A percentile compares a stretch with the other conserved stretches of the same genome.
Evolutionary conservation across 805 yeast species (phyloP).

Genomic region (Geotrichum ghanense): DNA sequence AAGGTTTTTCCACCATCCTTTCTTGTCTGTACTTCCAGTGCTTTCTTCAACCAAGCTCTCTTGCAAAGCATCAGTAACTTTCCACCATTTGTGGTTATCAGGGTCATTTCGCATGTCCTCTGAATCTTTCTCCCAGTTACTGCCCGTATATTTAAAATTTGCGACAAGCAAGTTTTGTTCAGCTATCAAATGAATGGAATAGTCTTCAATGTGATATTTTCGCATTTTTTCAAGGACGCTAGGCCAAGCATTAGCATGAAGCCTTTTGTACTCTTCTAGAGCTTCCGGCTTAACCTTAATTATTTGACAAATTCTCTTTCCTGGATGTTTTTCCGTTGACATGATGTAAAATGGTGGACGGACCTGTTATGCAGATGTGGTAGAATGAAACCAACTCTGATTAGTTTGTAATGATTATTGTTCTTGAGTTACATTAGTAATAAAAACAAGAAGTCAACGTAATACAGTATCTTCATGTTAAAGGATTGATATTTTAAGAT

Average conservation of each 20-base stretch:
- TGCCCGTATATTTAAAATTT: conserved; percentile 29
- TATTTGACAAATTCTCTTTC: conserved; percentile 30
- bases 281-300: conserved; percentile 30
- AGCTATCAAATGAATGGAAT: conserved; percentile 30
- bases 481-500: too few species aligned
- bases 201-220: conserved; percentile 31
- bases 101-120: conserved; percentile 26
- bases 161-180: conserved; percentile 26
- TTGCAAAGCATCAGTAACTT: conserved; percentile 31
- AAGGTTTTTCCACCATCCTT: conserved; percentile 31
- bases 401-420: too few species aligned
- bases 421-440: too few species aligned
- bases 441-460: too few species aligned
- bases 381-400: too few species aligned
- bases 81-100: conserved; percentile 33
- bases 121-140: conserved; percentile 28
- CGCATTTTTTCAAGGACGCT: conserved; percentile 26
- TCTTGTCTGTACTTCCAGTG: conserved; percentile 27
- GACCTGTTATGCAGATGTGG: too few species aligned
- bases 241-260: conserved; percentile 25
- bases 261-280: conserved; percentile 28
- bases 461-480: too few species aligned
- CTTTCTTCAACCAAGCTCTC: conserved; percentile 28
- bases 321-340: conserved; percentile 16
- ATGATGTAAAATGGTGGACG: too few species aligned